Conservation (phyloP, 2,329 filamentous ascomycete genomes). For the Arachnopeziza araneosa region DNA sequence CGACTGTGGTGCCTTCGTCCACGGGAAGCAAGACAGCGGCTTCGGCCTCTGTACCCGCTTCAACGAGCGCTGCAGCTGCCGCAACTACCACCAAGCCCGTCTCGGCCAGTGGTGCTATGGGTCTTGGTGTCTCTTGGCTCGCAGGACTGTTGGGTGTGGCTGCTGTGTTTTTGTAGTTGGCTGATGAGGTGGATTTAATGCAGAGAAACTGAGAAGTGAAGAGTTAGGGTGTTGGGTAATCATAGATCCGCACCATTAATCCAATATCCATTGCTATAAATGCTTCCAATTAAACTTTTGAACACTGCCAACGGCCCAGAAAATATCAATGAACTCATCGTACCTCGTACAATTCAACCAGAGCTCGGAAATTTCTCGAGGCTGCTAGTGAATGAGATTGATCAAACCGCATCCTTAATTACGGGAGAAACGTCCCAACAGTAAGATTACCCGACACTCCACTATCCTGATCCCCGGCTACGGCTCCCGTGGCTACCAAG, state of each 20-base stretch:
- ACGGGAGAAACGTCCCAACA: not conserved
- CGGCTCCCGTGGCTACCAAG: slow-evolving; percentile 5
- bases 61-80: too few relatives aligned
- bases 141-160: not conserved
- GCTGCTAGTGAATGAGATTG: not conserved
- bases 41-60: too few relatives aligned
- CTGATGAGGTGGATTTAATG: not conserved
- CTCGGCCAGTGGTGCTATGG: not conserved
- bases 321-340: too few relatives aligned
- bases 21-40: too few relatives aligned
- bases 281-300: too few relatives aligned
- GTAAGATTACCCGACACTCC: not conserved
- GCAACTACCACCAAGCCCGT: not conserved
- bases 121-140: not conserved
- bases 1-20: too few relatives aligned
- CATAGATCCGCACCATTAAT: too few relatives aligned
- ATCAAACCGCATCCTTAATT: not conserved
- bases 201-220: not conserved
- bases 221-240: not conserved
- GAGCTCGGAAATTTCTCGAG: too few relatives aligned
- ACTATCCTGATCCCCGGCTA: slow-evolving; percentile 9
- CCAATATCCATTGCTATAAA: too few relatives aligned
- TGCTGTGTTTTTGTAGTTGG: not conserved
- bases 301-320: too few relatives aligned
- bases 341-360: too few relatives aligned